A percentile compares a stretch with the other conserved stretches of the same genome.
Conservation (phyloP, 305 asterid genomes). For the Fraxinus sp. region DNA sequence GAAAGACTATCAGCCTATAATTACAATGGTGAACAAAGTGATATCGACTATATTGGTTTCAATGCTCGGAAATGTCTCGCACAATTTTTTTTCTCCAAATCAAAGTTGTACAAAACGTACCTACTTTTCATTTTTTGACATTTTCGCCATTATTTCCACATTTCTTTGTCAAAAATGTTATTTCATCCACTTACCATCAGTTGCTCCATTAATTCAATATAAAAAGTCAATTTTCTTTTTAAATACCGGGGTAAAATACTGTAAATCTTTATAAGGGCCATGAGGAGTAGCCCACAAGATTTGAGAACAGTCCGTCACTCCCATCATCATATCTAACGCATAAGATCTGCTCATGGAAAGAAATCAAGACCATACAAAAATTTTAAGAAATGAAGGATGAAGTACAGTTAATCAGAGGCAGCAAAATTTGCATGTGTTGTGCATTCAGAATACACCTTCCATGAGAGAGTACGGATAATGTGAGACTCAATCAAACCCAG, state of each 20-base stretch:
- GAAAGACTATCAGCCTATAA: neutral
- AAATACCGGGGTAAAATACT: conserved; percentile 1
- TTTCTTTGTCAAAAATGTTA: no score
- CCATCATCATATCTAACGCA: neutral
- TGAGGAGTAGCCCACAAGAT: conserved; percentile 19
- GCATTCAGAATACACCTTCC: neutral
- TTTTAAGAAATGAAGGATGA: neutral
- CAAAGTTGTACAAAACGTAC: neutral
- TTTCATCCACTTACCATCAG: no score
- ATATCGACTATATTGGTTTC: neutral
- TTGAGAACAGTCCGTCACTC: neutral
- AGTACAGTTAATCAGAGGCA: neutral
- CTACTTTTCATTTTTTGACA: no score
- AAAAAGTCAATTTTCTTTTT: no score
- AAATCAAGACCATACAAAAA: neutral
- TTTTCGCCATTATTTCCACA: no score
- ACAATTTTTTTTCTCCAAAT: neutral
- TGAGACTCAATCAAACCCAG: no score
- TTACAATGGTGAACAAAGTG: neutral
- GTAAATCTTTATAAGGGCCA: conserved; percentile 28
- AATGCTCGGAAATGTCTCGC: neutral
- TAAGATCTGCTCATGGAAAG: neutral
- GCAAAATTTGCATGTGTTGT: neutral
- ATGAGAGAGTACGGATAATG: no score
- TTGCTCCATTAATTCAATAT: no score